Base-by-base conservation (phyloP, 495 filamentous ascomycete genomes). In the Tuber aestivum region DNA sequence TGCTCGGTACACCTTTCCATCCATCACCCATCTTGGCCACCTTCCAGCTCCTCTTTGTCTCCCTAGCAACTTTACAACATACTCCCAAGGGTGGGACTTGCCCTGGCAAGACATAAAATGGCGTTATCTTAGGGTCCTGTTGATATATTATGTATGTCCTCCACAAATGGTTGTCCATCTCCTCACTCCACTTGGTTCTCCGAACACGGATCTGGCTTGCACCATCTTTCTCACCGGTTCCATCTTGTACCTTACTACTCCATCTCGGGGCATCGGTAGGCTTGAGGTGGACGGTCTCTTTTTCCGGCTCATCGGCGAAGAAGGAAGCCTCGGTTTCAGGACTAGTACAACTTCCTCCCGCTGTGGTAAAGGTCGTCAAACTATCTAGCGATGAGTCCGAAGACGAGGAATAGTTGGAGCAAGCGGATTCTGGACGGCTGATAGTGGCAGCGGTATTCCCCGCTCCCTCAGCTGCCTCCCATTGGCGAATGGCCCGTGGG, bases 81-180 rank as follows among this genome's bases (percentile, higher is more conserved):
- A 98, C 93, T 12, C 95, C 96, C 50, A 95, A 87, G 20, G 95
- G 95, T 37, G 95, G 95, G 50, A 94, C 89, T 74, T 89, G 89
- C 72, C 93, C 94, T 35, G 95, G 94, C 23, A 94, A 89, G 85
- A 93, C 91, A 80, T 94, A 94, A 85, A 98, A 95, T 0, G 95
- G 95, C 2, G 95, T 99, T 41, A 97, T 92, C 16, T 91, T 94
- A 44, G 95, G 94, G 83, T 98, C 94, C 78, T 94, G 91, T 18
- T 97, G 86, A 82, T 97, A 99, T 16, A 92, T 83, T 78, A 92
- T 86, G 82, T 97, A 98, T 3, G 92, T 94, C 45, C 92, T 90
- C 96, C 96, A 98, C 41, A 99, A 84, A 82, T 99, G 95, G 48
- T 91, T 90, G 84, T 94, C 94, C 93, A 97, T 96, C 32, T 93